Percentiles rank a stretch among this genome's conserved stretches.
phyloP scores from a whole-genome alignment of 2,329 filamentous ascomycete genomes.

The Malbranchea cinnamomea region DNA sequence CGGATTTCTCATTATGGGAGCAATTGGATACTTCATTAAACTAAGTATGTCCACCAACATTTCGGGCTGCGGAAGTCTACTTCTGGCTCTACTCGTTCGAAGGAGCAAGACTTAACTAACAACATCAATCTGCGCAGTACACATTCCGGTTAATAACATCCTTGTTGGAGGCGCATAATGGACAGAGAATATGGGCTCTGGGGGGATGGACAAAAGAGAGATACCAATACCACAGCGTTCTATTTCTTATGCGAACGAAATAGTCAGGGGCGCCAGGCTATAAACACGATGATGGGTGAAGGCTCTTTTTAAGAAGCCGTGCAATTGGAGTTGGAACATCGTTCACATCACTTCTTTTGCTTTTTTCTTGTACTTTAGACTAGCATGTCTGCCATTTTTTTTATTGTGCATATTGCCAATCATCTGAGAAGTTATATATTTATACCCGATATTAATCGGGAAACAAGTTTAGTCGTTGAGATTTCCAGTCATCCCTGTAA shows the following conservation, averaged over 20 bases:
- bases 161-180: slow-evolving; percentile 34
- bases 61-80: not conserved
- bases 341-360: too few species aligned
- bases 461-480: too few species aligned
- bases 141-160: slow-evolving; percentile 37
- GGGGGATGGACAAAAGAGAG: not conserved
- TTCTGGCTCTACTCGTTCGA: not conserved
- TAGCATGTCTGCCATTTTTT: too few species aligned
- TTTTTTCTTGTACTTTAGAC: too few species aligned
- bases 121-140: slow-evolving; percentile 20
- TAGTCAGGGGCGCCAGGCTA: slow-evolving; percentile 2
- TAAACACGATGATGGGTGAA: slow-evolving; percentile 1
- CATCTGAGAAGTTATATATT: too few species aligned
- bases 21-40: slow-evolving; percentile 46
- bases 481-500: too few species aligned
- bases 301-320: too few species aligned
- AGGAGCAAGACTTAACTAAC: not conserved
- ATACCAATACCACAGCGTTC: not conserved
- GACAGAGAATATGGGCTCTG: too few species aligned
- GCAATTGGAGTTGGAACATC: too few species aligned
- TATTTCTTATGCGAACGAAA: not conserved
- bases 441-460: too few species aligned
- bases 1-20: slow-evolving; percentile 45
- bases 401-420: too few species aligned
- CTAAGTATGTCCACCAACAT: slow-evolving; percentile 31